Evolutionary conservation across 495 filamentous ascomycete species (phyloP).

Genomic region (Aspergillus kassunensis): DNA sequence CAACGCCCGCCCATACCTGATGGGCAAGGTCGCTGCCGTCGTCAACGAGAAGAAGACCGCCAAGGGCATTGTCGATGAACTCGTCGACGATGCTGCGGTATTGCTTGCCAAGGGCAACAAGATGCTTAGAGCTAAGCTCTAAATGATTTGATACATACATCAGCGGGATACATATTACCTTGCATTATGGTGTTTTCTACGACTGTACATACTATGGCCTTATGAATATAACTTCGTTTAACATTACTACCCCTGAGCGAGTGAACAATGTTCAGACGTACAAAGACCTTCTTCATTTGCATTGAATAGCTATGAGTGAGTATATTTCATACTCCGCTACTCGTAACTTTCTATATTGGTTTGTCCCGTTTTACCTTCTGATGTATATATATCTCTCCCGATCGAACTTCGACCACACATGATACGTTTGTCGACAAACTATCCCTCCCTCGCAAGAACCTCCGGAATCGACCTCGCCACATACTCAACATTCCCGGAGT

Average conservation of each 20-base stretch:
- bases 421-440: neutral
- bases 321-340: no score
- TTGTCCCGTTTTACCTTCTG: no score
- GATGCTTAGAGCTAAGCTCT: constrained; percentile 66
- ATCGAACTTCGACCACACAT: no score
- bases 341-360: no score
- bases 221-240: neutral
- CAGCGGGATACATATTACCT: neutral
- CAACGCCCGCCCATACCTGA: constrained; percentile 84
- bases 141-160: constrained; percentile 22
- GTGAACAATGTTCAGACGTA: no score
- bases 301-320: no score
- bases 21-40: constrained; percentile 95
- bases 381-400: no score
- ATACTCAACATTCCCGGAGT: constrained; percentile 37
- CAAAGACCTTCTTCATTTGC: no score
- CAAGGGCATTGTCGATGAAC: constrained; percentile 91
- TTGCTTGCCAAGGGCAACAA: constrained; percentile 62
- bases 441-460: neutral
- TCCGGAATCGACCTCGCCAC: constrained; percentile 30
- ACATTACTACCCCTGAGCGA: neutral
- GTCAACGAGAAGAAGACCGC: constrained; percentile 90
- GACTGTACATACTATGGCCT: neutral
- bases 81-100: constrained; percentile 75
- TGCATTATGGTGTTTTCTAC: neutral